Evolutionary conservation across 768 basidiomycete species (phyloP).

Genomic region (Lentinula sp.): DNA sequence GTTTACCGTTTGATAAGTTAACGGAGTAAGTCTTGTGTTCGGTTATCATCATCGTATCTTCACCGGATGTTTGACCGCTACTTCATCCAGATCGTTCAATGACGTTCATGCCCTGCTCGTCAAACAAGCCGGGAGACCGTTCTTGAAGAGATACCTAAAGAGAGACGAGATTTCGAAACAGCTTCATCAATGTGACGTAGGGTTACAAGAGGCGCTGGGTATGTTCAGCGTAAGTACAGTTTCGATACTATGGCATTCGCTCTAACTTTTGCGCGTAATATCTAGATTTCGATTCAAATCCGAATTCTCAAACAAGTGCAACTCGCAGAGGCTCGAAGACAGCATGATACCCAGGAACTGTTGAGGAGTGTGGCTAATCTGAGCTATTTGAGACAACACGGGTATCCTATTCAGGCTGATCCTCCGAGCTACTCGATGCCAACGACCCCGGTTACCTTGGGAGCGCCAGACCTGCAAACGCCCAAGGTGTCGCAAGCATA

Average conservation of each 20-base stretch:
- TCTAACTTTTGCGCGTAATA: background rate
- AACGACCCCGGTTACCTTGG: background rate
- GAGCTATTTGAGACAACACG: background rate
- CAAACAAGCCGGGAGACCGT: conserved; percentile 60
- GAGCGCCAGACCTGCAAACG: background rate
- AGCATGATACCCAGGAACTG: background rate
- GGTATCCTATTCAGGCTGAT: background rate
- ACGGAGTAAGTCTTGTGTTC: conserved; percentile 31
- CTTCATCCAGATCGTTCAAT: conserved; percentile 29
- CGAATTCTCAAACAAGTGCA: conserved; percentile 49
- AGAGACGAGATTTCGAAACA: conserved; percentile 60
- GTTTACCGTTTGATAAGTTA: conserved; percentile 43
- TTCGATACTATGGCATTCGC: background rate
- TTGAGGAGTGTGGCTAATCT: conserved; percentile 1
- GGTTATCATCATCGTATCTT: background rate
- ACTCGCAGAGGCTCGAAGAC: conserved; percentile 22
- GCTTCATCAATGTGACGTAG: conserved; percentile 45
- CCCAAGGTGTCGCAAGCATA: background rate
- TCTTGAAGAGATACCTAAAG: conserved; percentile 73
- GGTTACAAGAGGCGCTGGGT: conserved; percentile 45
- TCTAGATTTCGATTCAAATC: conserved; percentile 41
- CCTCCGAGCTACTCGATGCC: background rate
- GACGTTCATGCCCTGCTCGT: conserved; percentile 44
- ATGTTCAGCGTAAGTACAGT: conserved; percentile 39
- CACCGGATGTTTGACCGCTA: background rate